Evolutionary conservation across 768 basidiomycete genomes (phyloP).

Genomic region (Leucocoprinus birnbaumii): DNA sequence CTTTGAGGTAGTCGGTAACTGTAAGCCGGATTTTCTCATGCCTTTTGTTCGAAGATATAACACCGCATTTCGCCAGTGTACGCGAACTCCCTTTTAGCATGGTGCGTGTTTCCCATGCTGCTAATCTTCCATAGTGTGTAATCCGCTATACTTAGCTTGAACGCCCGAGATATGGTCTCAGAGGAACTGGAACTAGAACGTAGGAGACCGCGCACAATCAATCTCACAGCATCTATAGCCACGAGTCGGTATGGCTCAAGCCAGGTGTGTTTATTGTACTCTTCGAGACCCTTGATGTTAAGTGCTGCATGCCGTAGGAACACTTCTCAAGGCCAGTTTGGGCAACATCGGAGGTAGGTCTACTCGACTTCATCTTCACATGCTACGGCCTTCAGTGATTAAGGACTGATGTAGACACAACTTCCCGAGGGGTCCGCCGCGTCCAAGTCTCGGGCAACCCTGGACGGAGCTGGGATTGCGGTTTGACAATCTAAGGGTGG

Average conservation of each 20-base stretch:
- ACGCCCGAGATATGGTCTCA: constrained; percentile 10
- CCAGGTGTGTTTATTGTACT: background rate
- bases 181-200: background rate
- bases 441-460: background rate
- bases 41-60: too few species aligned
- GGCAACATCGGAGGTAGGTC: background rate
- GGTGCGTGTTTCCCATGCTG: background rate
- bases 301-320: background rate
- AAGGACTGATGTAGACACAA: background rate
- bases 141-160: background rate
- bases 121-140: background rate
- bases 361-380: background rate
- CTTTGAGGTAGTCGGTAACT: constrained; percentile 8
- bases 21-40: background rate
- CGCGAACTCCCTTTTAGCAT: constrained; percentile 8
- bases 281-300: background rate
- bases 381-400: background rate
- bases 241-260: background rate
- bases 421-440: background rate
- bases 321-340: background rate
- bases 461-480: too few species aligned
- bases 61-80: background rate
- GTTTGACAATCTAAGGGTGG: too few species aligned
- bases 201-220: background rate
- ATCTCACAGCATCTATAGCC: background rate